Conservation (phyloP, 345 rosid species). For the Hirschfeldia incana region DNA sequence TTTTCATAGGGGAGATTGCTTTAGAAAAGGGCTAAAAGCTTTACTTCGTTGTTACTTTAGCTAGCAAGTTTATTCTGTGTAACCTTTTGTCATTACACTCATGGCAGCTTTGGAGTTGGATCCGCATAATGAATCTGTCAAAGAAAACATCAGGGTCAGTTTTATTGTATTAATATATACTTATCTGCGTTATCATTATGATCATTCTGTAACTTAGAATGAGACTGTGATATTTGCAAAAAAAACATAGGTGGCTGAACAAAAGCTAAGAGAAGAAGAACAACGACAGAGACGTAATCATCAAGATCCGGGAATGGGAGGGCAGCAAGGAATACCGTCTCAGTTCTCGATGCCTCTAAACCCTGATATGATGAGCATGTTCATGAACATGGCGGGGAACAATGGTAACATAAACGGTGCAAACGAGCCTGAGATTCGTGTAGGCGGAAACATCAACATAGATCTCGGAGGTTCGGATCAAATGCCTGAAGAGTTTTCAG, state of each 20-base stretch:
- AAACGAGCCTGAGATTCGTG: conserved; percentile 33
- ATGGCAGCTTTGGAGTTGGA: conserved; percentile 77
- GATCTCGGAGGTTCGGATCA: conserved; percentile 26
- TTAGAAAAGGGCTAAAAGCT: not conserved
- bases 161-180: not conserved
- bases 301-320: conserved; percentile 28
- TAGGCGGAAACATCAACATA: conserved; percentile 29
- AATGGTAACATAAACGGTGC: conserved; percentile 20
- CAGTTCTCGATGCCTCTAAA: conserved; percentile 34
- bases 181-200: not conserved
- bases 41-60: conserved; percentile 12
- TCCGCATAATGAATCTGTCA: conserved; percentile 68
- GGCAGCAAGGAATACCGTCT: conserved; percentile 23
- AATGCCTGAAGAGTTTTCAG: conserved; percentile 49
- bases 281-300: conserved; percentile 48
- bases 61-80: not conserved
- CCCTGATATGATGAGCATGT: conserved; percentile 36
- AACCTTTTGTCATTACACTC: conserved; percentile 21
- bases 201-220: not conserved
- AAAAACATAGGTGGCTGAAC: conserved; percentile 62
- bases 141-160: conserved; percentile 76
- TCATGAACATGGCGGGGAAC: conserved; percentile 42
- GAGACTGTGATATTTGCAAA: conserved; percentile 13
- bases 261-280: conserved; percentile 62
- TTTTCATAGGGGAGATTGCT: not conserved